A percentile compares a stretch with the other conserved stretches of the same genome.
These are phyloP conservation scores for Microsporum audouinii DNA, from an alignment of 2,329 filamentous ascomycete genomes.

Conservation along the genomic window DNA sequence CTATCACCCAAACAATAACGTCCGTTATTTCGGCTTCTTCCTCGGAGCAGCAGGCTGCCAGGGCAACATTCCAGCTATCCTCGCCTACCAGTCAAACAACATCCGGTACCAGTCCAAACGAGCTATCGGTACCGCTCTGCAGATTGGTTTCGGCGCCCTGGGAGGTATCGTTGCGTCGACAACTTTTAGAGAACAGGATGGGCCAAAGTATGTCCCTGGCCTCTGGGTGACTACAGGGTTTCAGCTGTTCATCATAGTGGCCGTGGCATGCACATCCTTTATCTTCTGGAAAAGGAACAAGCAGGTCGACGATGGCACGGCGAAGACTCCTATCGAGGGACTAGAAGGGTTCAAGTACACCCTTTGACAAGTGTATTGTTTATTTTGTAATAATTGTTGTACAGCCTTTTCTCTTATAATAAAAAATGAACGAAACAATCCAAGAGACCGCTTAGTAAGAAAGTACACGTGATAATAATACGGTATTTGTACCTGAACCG, in stretches of 20 bases:
- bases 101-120: slow-evolving; percentile 63
- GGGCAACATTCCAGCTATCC: slow-evolving; percentile 22
- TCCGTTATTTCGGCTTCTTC: slow-evolving; percentile 23
- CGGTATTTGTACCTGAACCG: neutral
- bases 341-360: slow-evolving; percentile 12
- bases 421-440: no score
- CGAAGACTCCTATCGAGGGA: slow-evolving; percentile 10
- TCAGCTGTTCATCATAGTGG: slow-evolving; percentile 8
- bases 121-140: slow-evolving; percentile 59
- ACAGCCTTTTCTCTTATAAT: neutral
- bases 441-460: neutral
- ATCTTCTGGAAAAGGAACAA: slow-evolving; percentile 10
- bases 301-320: slow-evolving; percentile 8
- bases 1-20: slow-evolving; percentile 15
- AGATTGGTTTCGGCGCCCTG: slow-evolving; percentile 61
- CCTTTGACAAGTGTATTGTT: slow-evolving; percentile 1
- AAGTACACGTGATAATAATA: neutral
- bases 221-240: slow-evolving; percentile 9
- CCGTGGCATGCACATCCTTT: slow-evolving; percentile 1
- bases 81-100: slow-evolving; percentile 27
- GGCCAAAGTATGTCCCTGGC: slow-evolving; percentile 13
- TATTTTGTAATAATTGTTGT: neutral
- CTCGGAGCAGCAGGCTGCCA: slow-evolving; percentile 22
- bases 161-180: slow-evolving; percentile 61
- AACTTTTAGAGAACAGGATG: slow-evolving; percentile 44